Base-by-base conservation (phyloP, 305 asterid genomes). In the Fraxinus angustifolia region DNA sequence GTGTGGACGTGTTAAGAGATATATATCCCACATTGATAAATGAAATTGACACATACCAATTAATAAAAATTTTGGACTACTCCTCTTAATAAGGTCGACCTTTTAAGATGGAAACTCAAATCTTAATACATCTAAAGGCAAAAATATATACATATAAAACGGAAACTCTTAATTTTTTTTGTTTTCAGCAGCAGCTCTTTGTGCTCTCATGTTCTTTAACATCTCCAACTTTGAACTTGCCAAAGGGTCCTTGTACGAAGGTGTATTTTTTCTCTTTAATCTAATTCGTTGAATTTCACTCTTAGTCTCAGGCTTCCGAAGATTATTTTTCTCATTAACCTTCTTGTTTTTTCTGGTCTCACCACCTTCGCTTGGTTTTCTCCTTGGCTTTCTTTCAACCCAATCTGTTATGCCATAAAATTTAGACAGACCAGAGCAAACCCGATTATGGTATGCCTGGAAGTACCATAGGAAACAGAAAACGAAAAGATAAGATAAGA, bases 151-250 rank as follows among this genome's bases (percentile, higher is more conserved):
- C 6, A 2, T 23, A 23, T 8, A 23, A 26, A 8, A 42, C 36
- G 53, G 50, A 8, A 75, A 76, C 97, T 88, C 96, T 83, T 89
- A 97, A 38, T 5, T 86, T 81, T 81, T 88, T 82, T 84, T 83
- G 87, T 86, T 86, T 73, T 84, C 86, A 26, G 87, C 74, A 78
- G 87, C 84, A 74, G 89, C 88, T 89, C 98, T 91, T 65, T 90
- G 88, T 42, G 95, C 93, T 83, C 95, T 89, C 75, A 93, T 96
- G 83, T 78, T 85, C 80, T 89, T 96, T 82, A 96, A 79, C 97
- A 96, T 89, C 88, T 94, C 97, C 86, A 96, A 45, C 88, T 93
- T 96, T 85, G 93, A 81, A 75, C 88, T 85, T 12, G 92, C 93
- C 80, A 91, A 80, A 40, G 99, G 98, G 87, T 96, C 99, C 84